Evolutionary conservation across 495 filamentous ascomycete species (phyloP), one percentile per base, ranked within the genome.

Genomic region (Aspergillus homomorphus): DNA sequence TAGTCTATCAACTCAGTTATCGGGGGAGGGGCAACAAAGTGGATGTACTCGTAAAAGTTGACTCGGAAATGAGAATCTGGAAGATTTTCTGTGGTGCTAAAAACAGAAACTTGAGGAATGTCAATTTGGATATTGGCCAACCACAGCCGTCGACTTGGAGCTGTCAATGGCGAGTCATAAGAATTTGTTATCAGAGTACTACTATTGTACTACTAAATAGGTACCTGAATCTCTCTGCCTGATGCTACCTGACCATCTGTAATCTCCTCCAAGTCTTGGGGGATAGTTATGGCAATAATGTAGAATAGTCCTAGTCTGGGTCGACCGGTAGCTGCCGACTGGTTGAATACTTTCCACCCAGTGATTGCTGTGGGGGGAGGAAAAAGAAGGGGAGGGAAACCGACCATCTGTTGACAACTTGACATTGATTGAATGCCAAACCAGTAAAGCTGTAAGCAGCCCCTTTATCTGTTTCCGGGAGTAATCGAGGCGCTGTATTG

Each of bases 321-420:
- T 43, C 45, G 51, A 50, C 45, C 51, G 56, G 60, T 50, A 58
- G 33, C 54, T 22, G 54, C 54, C 54, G 45, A 50, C 28, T 16
- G 54, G 54, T 48, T 19, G 46, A 23, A 51, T 41, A 45, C 30
- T 18, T 52, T 45, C 45, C 58, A 61, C 45, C 58, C 53, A 44
- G 45, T 42, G 62, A 59, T 65, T 65, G 62, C 62, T 65, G 62
- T 65, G 62, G 62, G 62, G 62, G 55, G 51, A 55, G 58, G 45
- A 30, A 23, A 38, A 14, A 38, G 15, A 12, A 53, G 53, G 45
- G 53, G 48, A 51, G 42, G 33, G n/a, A n/a, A n/a, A n/a, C n/a
- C n/a, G n/a, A n/a, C n/a, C n/a, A 26, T 59, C 59, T 64, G 58
- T 64, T 61, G 58, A 64, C 62, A 58, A 20, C n/a, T 38, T 14